A percentile compares a stretch with the other conserved stretches of the same genome.
These are phyloP conservation scores for Phlyctochytrium arcticum DNA, from an alignment of 192 early-diverging fungal genomes.

Conservation along the genomic window DNA sequence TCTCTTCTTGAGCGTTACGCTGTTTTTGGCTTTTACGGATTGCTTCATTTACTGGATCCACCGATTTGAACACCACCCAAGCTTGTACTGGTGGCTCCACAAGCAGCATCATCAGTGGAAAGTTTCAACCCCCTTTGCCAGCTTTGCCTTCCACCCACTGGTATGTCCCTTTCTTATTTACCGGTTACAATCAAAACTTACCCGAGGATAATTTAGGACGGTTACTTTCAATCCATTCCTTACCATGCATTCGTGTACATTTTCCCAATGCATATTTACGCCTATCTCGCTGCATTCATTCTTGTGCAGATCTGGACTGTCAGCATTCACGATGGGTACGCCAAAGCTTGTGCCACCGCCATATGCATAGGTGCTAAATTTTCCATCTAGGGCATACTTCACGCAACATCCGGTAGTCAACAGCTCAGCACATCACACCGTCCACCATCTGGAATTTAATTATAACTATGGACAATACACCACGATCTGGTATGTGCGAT, in stretches of 20 bases:
- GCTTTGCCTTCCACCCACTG: constrained; percentile 91
- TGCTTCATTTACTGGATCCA: constrained; percentile 97
- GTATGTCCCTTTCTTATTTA: constrained; percentile 25
- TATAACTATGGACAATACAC: constrained; percentile 99
- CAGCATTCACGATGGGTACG: constrained; percentile 90
- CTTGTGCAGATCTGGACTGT: constrained; percentile 96
- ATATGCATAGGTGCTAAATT: not conserved
- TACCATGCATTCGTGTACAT: constrained; percentile 90
- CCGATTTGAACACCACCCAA: constrained; percentile 85
- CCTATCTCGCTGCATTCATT: constrained; percentile 82
- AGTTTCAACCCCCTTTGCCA: constrained; percentile 90
- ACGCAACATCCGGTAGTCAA: constrained; percentile 69
- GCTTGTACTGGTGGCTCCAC: constrained; percentile 86
- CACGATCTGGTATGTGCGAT: constrained; percentile 89
- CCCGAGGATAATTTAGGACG: constrained; percentile 59
- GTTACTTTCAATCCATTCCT: constrained; percentile 92
- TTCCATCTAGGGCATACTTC: constrained; percentile 57
- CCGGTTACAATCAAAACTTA: not conserved
- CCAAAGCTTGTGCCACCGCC: not conserved
- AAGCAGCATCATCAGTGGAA: constrained; percentile 87
- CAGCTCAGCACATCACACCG: constrained; percentile 91
- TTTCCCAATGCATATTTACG: constrained; percentile 85
- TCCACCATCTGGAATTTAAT: constrained; percentile 98
- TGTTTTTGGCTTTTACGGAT: constrained; percentile 92
- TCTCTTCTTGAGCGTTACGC: constrained; percentile 54